Base-by-base conservation (phyloP, 768 basidiomycete genomes). In the Tylopilus subfusipes region DNA sequence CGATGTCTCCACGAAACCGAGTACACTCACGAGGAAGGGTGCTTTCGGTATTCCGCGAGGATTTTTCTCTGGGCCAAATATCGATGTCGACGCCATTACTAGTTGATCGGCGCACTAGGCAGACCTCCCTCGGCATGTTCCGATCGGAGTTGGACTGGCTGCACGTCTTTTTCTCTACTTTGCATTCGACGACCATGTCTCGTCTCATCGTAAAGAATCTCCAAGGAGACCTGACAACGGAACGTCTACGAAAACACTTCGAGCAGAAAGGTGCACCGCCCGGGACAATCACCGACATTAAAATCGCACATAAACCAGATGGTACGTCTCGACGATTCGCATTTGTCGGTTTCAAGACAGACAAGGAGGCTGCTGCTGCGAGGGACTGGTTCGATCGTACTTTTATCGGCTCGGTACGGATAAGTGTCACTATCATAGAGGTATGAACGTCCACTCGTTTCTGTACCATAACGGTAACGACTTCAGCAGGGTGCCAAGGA, bases 1-100 rank as follows among this genome's bases (percentile, higher is more conserved):
- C 18, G 49, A 57, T 46, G 24, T 46, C 12, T 29, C 5, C 29
- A 39, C 3, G 19, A 49, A 33, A 34, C 8, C 0, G 27, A 29
- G 4, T 29, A 25, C n/a, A 79, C 86, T 60, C 59, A 96, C 95
- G 50, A 98, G 87, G 66, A 99, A 99, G 0, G 92, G 91, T 4
- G 96, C 95, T 71, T 88, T 87, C 22, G 96, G 96, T 48, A 98
- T 98, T 5, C 96, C 96, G 49, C 96, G 78, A 0, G 93, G 86
- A 60, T 95, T 98, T 65, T 84, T 84, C 71, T 83, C 77, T 33
- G 64, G 71, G 38, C 62, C 63, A 56, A 68, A 74, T 68, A 66
- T 55, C 51, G 66, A 66, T 21, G 56, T 48, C 24, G 69, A 55
- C n/a, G 64, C 52, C 68, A 67, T 70, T 39, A n/a, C n/a, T n/a